A percentile compares a stretch with the other conserved stretches of the same genome.
Evolutionary conservation across 2,329 filamentous ascomycete genomes (phyloP).

Genomic region (Exophiala xenobiotica): DNA sequence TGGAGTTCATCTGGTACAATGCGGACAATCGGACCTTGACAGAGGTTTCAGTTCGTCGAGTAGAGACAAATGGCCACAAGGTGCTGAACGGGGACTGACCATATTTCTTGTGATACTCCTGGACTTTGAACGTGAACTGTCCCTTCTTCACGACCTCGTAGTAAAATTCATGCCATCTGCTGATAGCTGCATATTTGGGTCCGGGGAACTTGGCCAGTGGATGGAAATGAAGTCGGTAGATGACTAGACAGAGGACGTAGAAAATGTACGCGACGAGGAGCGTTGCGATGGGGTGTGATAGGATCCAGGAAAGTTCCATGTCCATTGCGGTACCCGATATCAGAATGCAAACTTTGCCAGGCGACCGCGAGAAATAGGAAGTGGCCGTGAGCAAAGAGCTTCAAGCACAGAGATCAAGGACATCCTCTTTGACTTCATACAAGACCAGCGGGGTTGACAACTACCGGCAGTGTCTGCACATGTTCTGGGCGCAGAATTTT

Average conservation of each 20-base stretch:
- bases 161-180: constrained; percentile 35
- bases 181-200: constrained; percentile 35
- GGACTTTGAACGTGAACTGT: constrained; percentile 30
- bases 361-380: no score
- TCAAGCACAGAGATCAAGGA: no score
- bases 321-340: no score
- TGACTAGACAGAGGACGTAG: constrained; percentile 18
- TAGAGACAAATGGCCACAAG: not conserved
- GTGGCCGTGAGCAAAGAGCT: no score
- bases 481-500: no score
- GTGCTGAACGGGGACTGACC: constrained; percentile 20
- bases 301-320: no score
- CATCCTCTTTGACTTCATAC: no score
- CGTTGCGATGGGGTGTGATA: constrained; percentile 3
- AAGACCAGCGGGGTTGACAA: no score
- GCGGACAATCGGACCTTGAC: constrained; percentile 36
- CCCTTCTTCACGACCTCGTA: constrained; percentile 31
- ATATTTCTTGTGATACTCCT: constrained; percentile 33
- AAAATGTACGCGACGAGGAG: constrained; percentile 3
- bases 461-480: no score
- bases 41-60: not conserved
- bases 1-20: constrained; percentile 38
- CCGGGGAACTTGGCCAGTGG: constrained; percentile 36
- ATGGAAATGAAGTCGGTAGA: constrained; percentile 35
- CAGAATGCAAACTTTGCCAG: no score